Base-by-base conservation (phyloP, 352 stramenopile genomes). In the Phytophthora palmivora region DNA sequence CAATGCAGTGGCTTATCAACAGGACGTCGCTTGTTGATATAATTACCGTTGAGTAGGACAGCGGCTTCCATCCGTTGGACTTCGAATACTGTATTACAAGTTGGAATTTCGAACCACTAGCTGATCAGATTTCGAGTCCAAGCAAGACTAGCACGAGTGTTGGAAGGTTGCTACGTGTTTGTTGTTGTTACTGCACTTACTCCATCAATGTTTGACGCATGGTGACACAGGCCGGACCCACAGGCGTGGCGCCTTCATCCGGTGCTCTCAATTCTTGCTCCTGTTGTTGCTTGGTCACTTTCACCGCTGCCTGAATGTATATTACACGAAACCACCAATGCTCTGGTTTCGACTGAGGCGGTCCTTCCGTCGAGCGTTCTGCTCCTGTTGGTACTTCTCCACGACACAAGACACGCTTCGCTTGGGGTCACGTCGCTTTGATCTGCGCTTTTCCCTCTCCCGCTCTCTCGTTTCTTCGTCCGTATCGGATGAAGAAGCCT, bases 271-370 rank as follows among this genome's bases (percentile, higher is more conserved):
- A 52, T 43, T 57, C 37, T 58, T 39, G 43, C 33, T 70, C 44
- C 30, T 34, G n/a, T 44, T 65, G 46, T 47, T 63, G 48, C 34
- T 45, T 56, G 54, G 44, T 41, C 46, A 56, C 48, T 59, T 19
- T 52, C 47, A 44, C 22, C 52, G 32, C 46, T 45, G 30, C 41
- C 59, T 45, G 28, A 54, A 55, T 53, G 50, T 76, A 82, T 67
- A 41, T 82, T 79, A 84, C 73, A 89, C 74, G 44, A 86, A 76
- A 28, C 76, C 76, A 30, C 76, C 76, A 24, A 78, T 70, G 59
- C 65, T 73, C 22, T 63, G 63, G 15, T 64, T 61, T 66, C 61
- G 71, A 63, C 72, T 79, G 33, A 85, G 50, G 11, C 78, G 78
- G 48, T 83, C 74, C 68, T 84, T 84, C 50, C 76, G 71, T 49